Base-by-base conservation (phyloP, 495 filamentous ascomycete species). In the Hypomontagnella monticulosa region DNA sequence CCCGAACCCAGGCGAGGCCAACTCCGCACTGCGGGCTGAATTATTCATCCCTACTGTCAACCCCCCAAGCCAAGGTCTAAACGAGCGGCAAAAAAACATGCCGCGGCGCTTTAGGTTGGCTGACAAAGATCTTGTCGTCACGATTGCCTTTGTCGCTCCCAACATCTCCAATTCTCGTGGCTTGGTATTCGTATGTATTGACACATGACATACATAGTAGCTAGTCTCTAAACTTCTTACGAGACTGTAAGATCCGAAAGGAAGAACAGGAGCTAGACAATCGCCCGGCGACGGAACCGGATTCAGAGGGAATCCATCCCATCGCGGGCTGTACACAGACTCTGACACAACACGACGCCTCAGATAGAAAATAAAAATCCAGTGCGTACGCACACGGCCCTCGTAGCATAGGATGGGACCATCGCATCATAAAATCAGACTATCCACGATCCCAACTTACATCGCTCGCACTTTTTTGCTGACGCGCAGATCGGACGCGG, bases 401-500 rank as follows among this genome's bases (percentile, higher is more conserved):
- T 27, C 23, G 23, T 27, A 27, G 23, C 23, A 27, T 27, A 27
- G 23, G 6, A 27, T 27, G 3, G 23, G 36, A 56, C 49, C 59
- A 34, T 20, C 40, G 15, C 42, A 56, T 57, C 60, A 48, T 40
- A 38, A 20, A 8, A 10, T 18, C 51, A 38, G 16, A 8, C 10
- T 15, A 43, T 43, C 12, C 57, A 53, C 47, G 46, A 67, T 67
- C 59, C 52, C 65, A 63, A 50, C 48, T 50, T n/a, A n/a, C n/a
- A n/a, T 16, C 15, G 42, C 54, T 60, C 49, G 65, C 59, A 37
- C 49, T 48, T 11, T 11, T 52, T 20, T 46, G 54, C 59, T 68
- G 53, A 68, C 59, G 65, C 59, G 55, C 65, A 68, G 59, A 68
- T 68, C 65, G 65, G 49, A 63, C 65, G 65, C 59, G 37, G 55